phyloP scores from a whole-genome alignment of 2,329 filamentous ascomycete species.

The Hypocreales sp. region DNA sequence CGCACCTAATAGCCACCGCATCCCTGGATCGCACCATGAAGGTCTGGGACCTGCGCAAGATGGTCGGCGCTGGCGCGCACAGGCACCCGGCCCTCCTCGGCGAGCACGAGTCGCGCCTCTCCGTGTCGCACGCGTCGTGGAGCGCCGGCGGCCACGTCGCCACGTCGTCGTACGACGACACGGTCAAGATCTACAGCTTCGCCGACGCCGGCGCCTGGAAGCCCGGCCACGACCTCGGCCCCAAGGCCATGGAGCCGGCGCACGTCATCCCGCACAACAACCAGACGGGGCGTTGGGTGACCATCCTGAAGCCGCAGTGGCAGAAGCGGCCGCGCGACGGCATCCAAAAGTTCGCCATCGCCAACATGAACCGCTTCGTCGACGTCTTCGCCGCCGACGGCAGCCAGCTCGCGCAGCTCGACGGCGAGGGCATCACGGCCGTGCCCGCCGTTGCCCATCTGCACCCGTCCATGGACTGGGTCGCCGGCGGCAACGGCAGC shows the following conservation, averaged over 20 bases:
- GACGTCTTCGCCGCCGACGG: slow-evolving; percentile 76
- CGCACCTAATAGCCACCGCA: slow-evolving; percentile 76
- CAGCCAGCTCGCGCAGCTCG: slow-evolving; percentile 75
- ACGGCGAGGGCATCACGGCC: slow-evolving; percentile 80
- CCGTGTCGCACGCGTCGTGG: slow-evolving; percentile 87
- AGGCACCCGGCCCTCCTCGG: slow-evolving; percentile 56
- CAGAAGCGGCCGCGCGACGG: slow-evolving; percentile 63
- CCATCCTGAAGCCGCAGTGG: slow-evolving; percentile 73
- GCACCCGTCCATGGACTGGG: slow-evolving; percentile 78
- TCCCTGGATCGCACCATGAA: slow-evolving; percentile 80
- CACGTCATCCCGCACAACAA: slow-evolving; percentile 74
- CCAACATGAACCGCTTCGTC: slow-evolving; percentile 96
- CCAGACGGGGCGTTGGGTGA: slow-evolving; percentile 90
- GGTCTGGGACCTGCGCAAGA: slow-evolving; percentile 82
- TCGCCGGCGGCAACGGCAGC: slow-evolving; percentile 79
- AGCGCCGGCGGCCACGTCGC: slow-evolving; percentile 72
- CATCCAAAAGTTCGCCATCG: slow-evolving; percentile 78
- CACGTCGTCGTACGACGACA: slow-evolving; percentile 90
- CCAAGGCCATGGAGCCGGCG: slow-evolving; percentile 51
- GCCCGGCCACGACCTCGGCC: slow-evolving; percentile 38
- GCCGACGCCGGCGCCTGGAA: slow-evolving; percentile 43
- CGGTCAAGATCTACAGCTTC: slow-evolving; percentile 82
- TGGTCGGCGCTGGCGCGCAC: slow-evolving; percentile 45
- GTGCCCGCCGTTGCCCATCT: slow-evolving; percentile 89
- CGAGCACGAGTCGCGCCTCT: slow-evolving; percentile 68